Conservation (phyloP, 257 asterid genomes). For the Solanum etuberosum region DNA sequence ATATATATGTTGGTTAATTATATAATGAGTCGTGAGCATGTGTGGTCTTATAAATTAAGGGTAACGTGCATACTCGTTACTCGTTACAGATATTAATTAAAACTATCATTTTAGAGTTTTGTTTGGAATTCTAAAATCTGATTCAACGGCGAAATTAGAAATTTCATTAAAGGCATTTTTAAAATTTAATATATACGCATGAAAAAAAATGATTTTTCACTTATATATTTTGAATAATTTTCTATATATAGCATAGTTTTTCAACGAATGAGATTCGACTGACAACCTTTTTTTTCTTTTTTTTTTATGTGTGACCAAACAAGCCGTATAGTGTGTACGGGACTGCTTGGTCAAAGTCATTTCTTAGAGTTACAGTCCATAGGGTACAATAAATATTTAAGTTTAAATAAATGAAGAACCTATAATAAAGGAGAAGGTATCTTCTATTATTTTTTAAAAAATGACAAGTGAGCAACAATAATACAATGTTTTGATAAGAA, state of each 20-base stretch:
- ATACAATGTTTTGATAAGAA: not conserved
- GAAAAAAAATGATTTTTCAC: not conserved
- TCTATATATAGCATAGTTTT: too few relatives aligned
- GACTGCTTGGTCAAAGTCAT: not conserved
- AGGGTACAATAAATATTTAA: not conserved
- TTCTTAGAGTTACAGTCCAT: not conserved
- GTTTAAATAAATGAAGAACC: not conserved
- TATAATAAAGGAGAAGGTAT: not conserved
- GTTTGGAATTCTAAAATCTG: not conserved
- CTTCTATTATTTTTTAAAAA: not conserved
- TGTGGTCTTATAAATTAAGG: not conserved
- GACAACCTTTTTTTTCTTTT: too few relatives aligned
- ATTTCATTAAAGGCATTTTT: too few relatives aligned
- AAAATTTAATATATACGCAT: too few relatives aligned
- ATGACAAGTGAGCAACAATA: not conserved
- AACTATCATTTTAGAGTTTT: not conserved
- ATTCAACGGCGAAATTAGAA: too few relatives aligned
- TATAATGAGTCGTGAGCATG: not conserved
- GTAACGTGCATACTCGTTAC: not conserved
- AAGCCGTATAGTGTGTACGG: not conserved
- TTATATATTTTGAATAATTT: too few relatives aligned
- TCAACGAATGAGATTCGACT: fast-evolving
- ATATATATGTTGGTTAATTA: not conserved
- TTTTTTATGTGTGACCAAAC: too few relatives aligned
- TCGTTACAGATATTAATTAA: not conserved